phyloP scores from a whole-genome alignment of 768 basidiomycete species.

The Macrolepiota albuminosa region DNA sequence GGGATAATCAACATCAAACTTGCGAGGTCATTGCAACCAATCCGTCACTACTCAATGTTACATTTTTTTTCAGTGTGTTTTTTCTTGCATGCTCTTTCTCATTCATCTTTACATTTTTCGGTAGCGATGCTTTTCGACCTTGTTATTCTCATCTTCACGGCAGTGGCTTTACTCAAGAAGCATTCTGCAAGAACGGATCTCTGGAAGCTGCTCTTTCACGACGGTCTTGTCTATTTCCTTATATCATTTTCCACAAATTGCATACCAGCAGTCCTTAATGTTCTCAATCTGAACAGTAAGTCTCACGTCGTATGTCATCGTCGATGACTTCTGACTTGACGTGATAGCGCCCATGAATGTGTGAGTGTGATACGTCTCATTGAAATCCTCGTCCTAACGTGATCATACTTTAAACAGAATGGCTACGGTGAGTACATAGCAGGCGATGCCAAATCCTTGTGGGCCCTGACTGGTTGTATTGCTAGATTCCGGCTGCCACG shows the following conservation, averaged over 20 bases:
- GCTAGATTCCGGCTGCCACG: constrained; percentile 58
- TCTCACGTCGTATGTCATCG: constrained; percentile 5
- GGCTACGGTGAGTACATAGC: constrained; percentile 38
- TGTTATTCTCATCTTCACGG: constrained; percentile 51
- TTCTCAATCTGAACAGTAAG: constrained; percentile 57
- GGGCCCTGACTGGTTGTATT: constrained; percentile 9
- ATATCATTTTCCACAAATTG: constrained; percentile 62
- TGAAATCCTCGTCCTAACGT: background rate
- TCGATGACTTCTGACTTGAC: constrained; percentile 5
- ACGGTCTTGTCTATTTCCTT: constrained; percentile 67
- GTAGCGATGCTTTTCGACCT: constrained; percentile 70
- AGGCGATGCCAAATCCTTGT: background rate
- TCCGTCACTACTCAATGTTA: constrained; percentile 53
- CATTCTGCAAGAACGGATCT: constrained; percentile 53
- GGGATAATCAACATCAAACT: constrained; percentile 32
- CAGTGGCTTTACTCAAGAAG: constrained; percentile 45
- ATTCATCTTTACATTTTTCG: background rate
- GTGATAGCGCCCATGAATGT: constrained; percentile 54
- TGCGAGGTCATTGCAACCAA: constrained; percentile 53
- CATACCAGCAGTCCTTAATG: constrained; percentile 61
- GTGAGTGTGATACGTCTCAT: background rate
- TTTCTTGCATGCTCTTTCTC: background rate
- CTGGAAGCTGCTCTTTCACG: constrained; percentile 69
- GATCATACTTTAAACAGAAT: constrained; percentile 31
- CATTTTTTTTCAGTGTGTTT: constrained; percentile 66